A percentile compares a stretch with the other conserved stretches of the same genome.
Evolutionary conservation across 192 early-diverging fungal species (phyloP).

Genomic region (Backusella australiensis): DNA sequence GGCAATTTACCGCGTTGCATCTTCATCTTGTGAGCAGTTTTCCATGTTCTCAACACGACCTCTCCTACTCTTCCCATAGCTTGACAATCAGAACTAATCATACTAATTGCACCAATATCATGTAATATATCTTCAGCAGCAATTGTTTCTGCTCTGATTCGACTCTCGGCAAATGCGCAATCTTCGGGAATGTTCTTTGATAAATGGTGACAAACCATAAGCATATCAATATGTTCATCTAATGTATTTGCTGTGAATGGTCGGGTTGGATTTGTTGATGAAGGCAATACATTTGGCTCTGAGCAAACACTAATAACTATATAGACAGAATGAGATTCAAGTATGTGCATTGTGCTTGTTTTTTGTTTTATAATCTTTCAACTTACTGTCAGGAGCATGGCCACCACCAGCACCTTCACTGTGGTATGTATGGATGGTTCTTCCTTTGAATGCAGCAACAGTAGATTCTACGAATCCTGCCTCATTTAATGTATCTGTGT

Average conservation of each 20-base stretch:
- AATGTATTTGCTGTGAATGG: constrained; percentile 92
- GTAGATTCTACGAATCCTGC: constrained; percentile 93
- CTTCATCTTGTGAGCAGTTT: constrained; percentile 95
- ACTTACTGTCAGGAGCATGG: constrained; percentile 76
- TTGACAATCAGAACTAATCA: constrained; percentile 90
- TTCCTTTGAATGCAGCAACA: constrained; percentile 80
- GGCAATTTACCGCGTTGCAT: constrained; percentile 64
- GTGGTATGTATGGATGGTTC: constrained; percentile 96
- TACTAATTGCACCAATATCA: constrained; percentile 89
- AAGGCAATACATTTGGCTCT: constrained; percentile 84
- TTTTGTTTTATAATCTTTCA: neutral
- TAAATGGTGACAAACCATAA: constrained; percentile 97
- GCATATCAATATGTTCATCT: constrained; percentile 97
- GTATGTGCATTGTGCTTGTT: neutral
- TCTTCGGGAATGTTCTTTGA: constrained; percentile 91
- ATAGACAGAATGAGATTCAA: neutral
- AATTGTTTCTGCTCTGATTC: constrained; percentile 95
- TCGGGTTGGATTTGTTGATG: constrained; percentile 92
- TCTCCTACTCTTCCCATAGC: constrained; percentile 97
- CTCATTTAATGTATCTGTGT: constrained; percentile 96
- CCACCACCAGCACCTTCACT: constrained; percentile 95
- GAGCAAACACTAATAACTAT: constrained; percentile 66
- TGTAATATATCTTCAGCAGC: constrained; percentile 95
- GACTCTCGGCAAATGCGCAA: constrained; percentile 91
- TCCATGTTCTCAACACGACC: constrained; percentile 89